A percentile compares a stretch with the other conserved stretches of the same genome.
Evolutionary conservation across 306 rosid genomes (phyloP).

Genomic region (Leucaena leucocephala): DNA sequence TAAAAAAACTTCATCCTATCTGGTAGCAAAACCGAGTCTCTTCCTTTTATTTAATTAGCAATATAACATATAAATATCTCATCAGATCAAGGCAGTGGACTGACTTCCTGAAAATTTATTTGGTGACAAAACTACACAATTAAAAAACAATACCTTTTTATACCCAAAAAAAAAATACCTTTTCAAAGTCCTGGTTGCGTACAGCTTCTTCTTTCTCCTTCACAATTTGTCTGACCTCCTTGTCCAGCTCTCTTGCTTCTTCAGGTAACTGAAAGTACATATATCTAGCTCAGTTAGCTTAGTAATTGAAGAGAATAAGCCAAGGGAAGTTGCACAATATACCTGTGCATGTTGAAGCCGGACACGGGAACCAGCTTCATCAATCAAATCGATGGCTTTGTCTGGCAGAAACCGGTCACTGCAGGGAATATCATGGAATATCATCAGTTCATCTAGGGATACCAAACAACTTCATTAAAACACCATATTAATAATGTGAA

Average conservation of each 20-base stretch:
- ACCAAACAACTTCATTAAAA: background rate
- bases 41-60: background rate
- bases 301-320: slow-evolving; percentile 8
- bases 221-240: slow-evolving; percentile 82
- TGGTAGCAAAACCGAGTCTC: background rate
- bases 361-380: slow-evolving; percentile 96
- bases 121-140: background rate
- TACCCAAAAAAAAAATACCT: slow-evolving; percentile 47
- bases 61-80: background rate
- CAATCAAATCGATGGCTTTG: slow-evolving; percentile 93
- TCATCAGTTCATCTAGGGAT: background rate
- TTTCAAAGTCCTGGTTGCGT: slow-evolving; percentile 93
- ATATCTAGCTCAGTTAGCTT: slow-evolving; percentile 31
- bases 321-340: slow-evolving; percentile 13
- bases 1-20: background rate
- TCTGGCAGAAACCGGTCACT: slow-evolving; percentile 97
- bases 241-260: slow-evolving; percentile 88
- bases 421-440: slow-evolving; percentile 31
- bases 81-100: background rate
- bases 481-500: slow-evolving; percentile 20
- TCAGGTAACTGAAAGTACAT: slow-evolving; percentile 73
- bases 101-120: background rate
- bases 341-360: slow-evolving; percentile 96
- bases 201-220: slow-evolving; percentile 93
- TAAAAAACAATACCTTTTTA: slow-evolving; percentile 59